A percentile compares a stretch with the other conserved stretches of the same genome.
These are phyloP conservation scores for Epichloe brachyelytri DNA, from an alignment of 2,329 filamentous ascomycete species.

Conservation along the genomic window DNA sequence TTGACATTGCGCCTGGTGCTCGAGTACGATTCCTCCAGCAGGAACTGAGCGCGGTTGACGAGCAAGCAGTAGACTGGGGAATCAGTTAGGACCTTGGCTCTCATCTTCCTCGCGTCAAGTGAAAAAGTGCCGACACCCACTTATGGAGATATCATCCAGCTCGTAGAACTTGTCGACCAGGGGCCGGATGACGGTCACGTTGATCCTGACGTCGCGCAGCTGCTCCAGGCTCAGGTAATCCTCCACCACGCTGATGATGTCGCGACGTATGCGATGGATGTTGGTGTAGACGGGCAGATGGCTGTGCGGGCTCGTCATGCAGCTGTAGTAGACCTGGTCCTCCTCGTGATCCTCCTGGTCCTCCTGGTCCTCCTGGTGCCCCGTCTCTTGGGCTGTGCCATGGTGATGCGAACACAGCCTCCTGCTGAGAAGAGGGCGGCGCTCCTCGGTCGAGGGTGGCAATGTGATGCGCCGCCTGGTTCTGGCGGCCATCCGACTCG, in stretches of 20 bases:
- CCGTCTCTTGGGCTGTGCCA: slow-evolving; percentile 16
- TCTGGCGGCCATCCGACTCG: slow-evolving; percentile 9
- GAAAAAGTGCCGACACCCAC: slow-evolving; percentile 25
- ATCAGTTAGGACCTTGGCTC: background rate
- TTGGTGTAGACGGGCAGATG: slow-evolving; percentile 63
- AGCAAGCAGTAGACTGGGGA: slow-evolving; percentile 63
- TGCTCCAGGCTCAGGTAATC: slow-evolving; percentile 58
- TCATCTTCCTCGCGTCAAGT: background rate
- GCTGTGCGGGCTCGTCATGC: slow-evolving; percentile 43
- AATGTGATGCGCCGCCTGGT: slow-evolving; percentile 19
- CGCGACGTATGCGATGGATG: slow-evolving; percentile 57
- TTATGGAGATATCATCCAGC: slow-evolving; percentile 64
- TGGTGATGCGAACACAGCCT: slow-evolving; percentile 17
- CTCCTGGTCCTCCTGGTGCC: background rate
- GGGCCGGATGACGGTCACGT: slow-evolving; percentile 65
- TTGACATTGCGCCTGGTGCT: slow-evolving; percentile 72
- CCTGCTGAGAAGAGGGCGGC: slow-evolving; percentile 22
- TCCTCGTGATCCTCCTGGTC: too few relatives aligned
- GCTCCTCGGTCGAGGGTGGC: slow-evolving; percentile 17
- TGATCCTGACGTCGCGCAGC: slow-evolving; percentile 69
- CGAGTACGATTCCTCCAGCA: slow-evolving; percentile 63
- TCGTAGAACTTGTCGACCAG: slow-evolving; percentile 76
- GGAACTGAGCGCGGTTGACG: slow-evolving; percentile 69
- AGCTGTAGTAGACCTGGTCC: slow-evolving; percentile 37
- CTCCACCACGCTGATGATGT: slow-evolving; percentile 51